These are phyloP conservation scores for Penicillium sp. DNA, from an alignment of 2,329 filamentous ascomycete species.

Conservation along the genomic window DNA sequence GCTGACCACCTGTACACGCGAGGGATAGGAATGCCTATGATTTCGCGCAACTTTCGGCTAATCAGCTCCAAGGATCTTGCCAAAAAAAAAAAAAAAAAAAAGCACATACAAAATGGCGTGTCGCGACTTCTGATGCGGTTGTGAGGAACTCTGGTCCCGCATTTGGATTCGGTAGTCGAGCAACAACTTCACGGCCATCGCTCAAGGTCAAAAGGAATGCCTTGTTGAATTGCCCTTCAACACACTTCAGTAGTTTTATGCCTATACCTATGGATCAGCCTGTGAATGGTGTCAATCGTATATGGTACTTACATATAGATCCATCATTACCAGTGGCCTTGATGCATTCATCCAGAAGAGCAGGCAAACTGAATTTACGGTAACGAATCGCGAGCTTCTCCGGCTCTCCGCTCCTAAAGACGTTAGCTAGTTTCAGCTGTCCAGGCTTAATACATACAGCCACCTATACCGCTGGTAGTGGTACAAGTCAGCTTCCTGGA, in stretches of 20 bases:
- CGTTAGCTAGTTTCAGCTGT: conserved; percentile 8
- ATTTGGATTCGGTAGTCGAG: neutral
- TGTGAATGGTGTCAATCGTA: neutral
- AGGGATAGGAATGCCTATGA: conserved; percentile 32
- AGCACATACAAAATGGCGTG: conserved; percentile 19
- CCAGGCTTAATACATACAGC: conserved; percentile 15
- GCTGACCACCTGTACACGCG: conserved; percentile 32
- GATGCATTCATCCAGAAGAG: conserved; percentile 19
- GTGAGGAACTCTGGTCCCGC: conserved; percentile 15
- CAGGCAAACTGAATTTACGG: conserved; percentile 23
- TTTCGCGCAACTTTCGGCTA: conserved; percentile 8
- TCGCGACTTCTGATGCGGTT: conserved; percentile 24
- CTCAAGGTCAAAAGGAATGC: conserved; percentile 21
- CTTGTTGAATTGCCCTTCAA: conserved; percentile 26
- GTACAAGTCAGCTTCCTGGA: conserved; percentile 23
- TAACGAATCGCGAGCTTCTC: conserved; percentile 24
- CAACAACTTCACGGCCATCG: neutral
- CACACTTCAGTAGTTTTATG: conserved; percentile 19
- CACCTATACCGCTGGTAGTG: conserved; percentile 26
- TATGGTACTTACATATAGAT: neutral
- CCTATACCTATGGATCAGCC: conserved; percentile 1
- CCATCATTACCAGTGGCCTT: neutral
- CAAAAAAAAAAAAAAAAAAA: neutral
- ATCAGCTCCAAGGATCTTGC: neutral
- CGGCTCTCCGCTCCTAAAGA: conserved; percentile 20